Evolutionary conservation across 192 early-diverging fungal genomes (phyloP), one percentile per base, ranked within the genome.

Genomic region (Rhizophagus prolifer): DNA sequence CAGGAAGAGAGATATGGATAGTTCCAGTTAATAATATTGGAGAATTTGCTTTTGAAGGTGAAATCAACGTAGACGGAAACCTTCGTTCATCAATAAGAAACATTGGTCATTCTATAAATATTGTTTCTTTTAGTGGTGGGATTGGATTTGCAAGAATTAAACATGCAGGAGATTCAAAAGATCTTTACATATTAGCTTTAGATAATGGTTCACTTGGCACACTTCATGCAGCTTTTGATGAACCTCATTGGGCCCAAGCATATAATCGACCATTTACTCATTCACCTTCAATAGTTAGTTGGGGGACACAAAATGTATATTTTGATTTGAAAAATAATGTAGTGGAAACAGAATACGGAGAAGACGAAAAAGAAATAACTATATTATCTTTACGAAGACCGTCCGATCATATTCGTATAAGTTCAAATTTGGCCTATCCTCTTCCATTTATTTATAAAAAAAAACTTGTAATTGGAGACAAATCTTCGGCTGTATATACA

Each of bases 1-100:
- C 63, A 2, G 72, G 78, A 7, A 80, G 83, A 13, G 91, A 93
- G 72, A 79, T 92, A 4, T 92, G 92, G 92, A 81, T 94, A 60
- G 78, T 90, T 1, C 85, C 88, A 38, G 78, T 83, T 34, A 88
- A 90, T 41, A 41, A 74, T 12, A 34, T 81, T 6, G 91, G 91
- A 10, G 85, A 88, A 66, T 76, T 94, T 69, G 89, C 90, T 0
- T 94, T 94, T 74, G 80, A 85, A 12, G 83, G 86, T 23, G 66
- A 77, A 2, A 67, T 92, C 28, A 61, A 72, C 7, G 62, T 90
- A 5, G 83, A 44, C 26, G 50, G 81, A 79, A 19, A 74, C 64
- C 9, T 75, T 80, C 14, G 50, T 59, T 31, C 66, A 73, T 47
- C 34, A 23, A 26, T 30, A 14, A 50, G 59, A 62, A 67, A 38